Evolutionary conservation across 2,329 filamentous ascomycete genomes (phyloP).

Genomic region (Shiraia bambusicola): DNA sequence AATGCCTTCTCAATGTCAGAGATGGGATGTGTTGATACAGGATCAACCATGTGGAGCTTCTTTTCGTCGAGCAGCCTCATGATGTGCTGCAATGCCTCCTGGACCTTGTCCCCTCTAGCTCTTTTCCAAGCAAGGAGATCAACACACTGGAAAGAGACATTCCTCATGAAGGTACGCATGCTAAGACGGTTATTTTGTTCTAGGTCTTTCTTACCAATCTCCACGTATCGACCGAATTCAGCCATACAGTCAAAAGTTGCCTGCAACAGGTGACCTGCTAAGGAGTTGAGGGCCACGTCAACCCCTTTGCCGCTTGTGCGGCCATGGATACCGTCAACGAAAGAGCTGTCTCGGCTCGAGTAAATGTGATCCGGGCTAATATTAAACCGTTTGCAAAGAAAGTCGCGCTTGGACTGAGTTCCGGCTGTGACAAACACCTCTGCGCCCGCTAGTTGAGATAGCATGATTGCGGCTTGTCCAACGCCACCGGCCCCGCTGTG

Average conservation of each 20-base stretch:
- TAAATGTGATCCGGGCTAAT: constrained; percentile 11
- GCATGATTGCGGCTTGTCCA: constrained; percentile 21
- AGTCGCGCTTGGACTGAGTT: neutral
- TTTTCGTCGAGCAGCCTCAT: neutral
- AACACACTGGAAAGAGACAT: neutral
- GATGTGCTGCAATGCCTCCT: neutral
- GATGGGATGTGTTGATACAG: neutral
- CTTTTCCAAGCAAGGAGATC: neutral
- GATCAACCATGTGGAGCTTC: neutral
- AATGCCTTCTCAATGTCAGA: constrained; percentile 5
- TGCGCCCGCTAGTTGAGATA: constrained; percentile 13
- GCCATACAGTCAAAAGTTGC: constrained; percentile 47
- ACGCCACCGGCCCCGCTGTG: constrained; percentile 25
- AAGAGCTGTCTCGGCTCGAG: too few species aligned
- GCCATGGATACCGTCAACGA: too few species aligned
- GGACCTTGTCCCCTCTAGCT: neutral
- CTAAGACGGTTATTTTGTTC: constrained; percentile 5
- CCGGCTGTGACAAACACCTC: constrained; percentile 6
- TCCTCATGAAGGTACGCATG: constrained; percentile 11
- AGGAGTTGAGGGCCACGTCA: constrained; percentile 34
- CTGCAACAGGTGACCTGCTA: constrained; percentile 24
- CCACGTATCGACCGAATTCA: constrained; percentile 15
- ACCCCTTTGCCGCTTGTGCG: too few species aligned
- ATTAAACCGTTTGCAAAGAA: neutral
- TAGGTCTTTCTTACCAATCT: constrained; percentile 19